Conservation (phyloP, 805 yeast genomes). For the Saturnispora diversa region DNA sequence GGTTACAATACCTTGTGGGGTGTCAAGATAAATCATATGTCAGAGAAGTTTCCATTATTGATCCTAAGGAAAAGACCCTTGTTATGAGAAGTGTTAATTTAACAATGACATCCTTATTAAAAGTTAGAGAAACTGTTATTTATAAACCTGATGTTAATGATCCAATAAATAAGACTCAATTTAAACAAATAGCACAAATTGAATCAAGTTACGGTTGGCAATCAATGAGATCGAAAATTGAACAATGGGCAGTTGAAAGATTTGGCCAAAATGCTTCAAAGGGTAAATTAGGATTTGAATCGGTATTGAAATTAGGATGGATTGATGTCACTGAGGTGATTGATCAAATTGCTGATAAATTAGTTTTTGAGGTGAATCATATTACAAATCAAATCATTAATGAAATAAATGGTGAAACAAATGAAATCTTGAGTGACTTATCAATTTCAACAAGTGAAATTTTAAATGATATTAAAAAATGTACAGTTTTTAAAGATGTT, state of each 20-base stretch:
- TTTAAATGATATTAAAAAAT: slow-evolving; percentile 17
- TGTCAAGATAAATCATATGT: slow-evolving; percentile 68
- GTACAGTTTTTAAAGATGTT: slow-evolving; percentile 18
- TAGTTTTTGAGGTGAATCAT: slow-evolving; percentile 18
- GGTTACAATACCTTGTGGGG: slow-evolving; percentile 71
- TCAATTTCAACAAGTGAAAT: slow-evolving; percentile 13
- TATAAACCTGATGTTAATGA: slow-evolving; percentile 61
- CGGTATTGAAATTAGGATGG: slow-evolving; percentile 44
- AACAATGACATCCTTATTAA: slow-evolving; percentile 66
- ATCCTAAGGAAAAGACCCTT: slow-evolving; percentile 52
- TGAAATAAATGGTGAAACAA: slow-evolving; percentile 21
- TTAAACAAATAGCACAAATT: slow-evolving; percentile 79
- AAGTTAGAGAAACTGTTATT: slow-evolving; percentile 80
- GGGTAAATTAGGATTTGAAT: slow-evolving; percentile 81
- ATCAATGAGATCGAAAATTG: slow-evolving; percentile 70
- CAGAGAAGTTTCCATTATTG: slow-evolving; percentile 83
- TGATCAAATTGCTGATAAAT: slow-evolving; percentile 14
- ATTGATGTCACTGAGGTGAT: slow-evolving; percentile 22
- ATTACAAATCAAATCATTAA: slow-evolving; percentile 23
- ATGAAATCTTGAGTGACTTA: slow-evolving; percentile 20
- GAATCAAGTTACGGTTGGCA: slow-evolving; percentile 72
- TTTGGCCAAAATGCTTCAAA: slow-evolving; percentile 79
- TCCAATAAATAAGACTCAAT: slow-evolving; percentile 47
- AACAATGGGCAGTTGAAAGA: slow-evolving; percentile 86
- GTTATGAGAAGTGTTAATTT: slow-evolving; percentile 80